Evolutionary conservation across 2,329 filamentous ascomycete genomes (phyloP), one percentile per base, ranked within the genome.

Genomic region (Dryadomyces quercivorus): DNA sequence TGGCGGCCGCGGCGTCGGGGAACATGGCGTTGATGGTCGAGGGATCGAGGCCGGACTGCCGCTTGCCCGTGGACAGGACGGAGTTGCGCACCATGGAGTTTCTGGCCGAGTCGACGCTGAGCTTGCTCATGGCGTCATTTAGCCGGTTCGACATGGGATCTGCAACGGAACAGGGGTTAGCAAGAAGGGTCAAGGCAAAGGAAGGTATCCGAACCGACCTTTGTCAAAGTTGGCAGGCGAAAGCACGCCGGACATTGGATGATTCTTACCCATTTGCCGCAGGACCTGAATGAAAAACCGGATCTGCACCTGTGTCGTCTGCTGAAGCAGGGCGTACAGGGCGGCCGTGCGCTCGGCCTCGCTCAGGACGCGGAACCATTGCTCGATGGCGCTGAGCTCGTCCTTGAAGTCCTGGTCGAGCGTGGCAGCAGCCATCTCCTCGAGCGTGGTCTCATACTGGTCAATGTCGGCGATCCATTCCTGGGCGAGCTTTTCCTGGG

Each of bases 381-480:
- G 93, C 73, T 98, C 93, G 66, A 98, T 98, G 62, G 93, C 93
- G 67, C 90, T 96, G 58, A 98, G 80, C 71, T 98, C 93, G 70
- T 97, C 93, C 74, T 98, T 98, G 77, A 98, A 98, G 67, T 98
- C 93, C 74, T 98, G 93, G 67, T 98, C 93, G 54, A 97, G 76
- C n/a, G 93, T 97, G 31, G 93, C 93, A 36, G 92, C 91, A 46
- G 93, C 93, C 93, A 98, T 98, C 69, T 98, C 93, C 70, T 97
- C 93, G 64, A 98, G 72, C 1, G 93, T 98, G n/a, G 85, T 95
- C 75, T 98, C 93, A 65, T 96, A 96, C 69, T 97, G 92, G 67
- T 98, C 93, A 62, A 98, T 97, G 65, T 98, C 93, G 55, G 92
- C 90, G 63, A 98, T 92, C 93, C 93, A 98, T 71, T 98, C 91